These are phyloP conservation scores for Cunninghamia lanceolata DNA, from an alignment of 75 land plant species.

Conservation along the genomic window DNA sequence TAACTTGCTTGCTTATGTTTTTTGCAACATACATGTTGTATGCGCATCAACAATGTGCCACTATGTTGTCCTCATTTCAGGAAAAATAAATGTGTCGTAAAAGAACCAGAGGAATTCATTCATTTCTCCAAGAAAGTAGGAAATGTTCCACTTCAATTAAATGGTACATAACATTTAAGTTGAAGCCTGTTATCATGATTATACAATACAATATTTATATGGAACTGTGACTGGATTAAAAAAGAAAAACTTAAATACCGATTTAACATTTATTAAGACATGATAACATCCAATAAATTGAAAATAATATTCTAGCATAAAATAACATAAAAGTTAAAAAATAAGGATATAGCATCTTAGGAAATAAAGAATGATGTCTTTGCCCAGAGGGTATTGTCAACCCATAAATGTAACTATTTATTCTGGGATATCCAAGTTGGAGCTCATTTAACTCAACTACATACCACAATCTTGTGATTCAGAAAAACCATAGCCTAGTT, in stretches of 20 bases:
- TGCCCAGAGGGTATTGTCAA: not conserved
- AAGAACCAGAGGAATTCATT: not conserved
- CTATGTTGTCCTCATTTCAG: not conserved
- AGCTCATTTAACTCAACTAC: not conserved
- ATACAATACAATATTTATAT: not conserved
- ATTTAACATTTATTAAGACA: not conserved
- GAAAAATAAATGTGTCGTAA: not conserved
- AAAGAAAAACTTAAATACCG: not conserved
- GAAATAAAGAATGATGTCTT: not conserved
- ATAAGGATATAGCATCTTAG: not conserved
- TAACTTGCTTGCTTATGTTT: not conserved
- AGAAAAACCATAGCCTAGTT: not conserved
- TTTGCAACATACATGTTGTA: not conserved
- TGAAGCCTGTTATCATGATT: not conserved
- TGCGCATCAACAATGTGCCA: not conserved
- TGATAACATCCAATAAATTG: not conserved
- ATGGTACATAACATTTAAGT: not conserved
- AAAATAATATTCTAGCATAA: not conserved
- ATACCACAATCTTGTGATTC: not conserved
- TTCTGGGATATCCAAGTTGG: not conserved
- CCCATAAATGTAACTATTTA: not conserved
- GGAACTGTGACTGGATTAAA: not conserved
- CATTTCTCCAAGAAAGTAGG: not conserved
- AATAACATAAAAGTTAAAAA: not conserved
- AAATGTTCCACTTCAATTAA: not conserved